A percentile compares a stretch with the other conserved stretches of the same genome.
These are phyloP conservation scores for Metschnikowia borealis DNA, from an alignment of 805 yeast genomes.

Conservation along the genomic window DNA sequence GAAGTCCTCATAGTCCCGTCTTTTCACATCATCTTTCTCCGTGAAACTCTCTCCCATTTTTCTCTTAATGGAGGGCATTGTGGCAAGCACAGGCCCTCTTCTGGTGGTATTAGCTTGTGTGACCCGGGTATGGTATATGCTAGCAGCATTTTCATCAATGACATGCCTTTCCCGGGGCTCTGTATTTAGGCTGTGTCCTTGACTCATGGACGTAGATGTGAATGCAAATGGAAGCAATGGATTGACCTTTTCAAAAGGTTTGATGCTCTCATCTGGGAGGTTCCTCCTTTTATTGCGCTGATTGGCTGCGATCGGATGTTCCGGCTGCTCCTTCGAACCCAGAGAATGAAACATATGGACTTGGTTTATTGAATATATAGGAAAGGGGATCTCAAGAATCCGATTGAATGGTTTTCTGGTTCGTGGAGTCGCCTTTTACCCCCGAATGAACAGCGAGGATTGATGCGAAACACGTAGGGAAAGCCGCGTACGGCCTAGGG, in stretches of 20 bases:
- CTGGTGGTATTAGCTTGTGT: constrained; percentile 10
- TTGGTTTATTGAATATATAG: neutral
- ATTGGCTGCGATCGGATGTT: neutral
- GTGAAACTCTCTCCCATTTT: constrained; percentile 42
- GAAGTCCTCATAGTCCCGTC: constrained; percentile 23
- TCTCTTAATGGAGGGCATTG: constrained; percentile 35
- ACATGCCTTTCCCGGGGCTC: constrained; percentile 38
- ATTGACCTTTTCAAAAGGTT: constrained; percentile 22
- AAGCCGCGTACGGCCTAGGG: neutral
- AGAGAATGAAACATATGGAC: neutral
- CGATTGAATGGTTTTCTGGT: neutral
- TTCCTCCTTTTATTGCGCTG: neutral
- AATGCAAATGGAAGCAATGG: constrained; percentile 51
- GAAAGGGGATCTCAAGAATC: neutral
- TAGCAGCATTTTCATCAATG: constrained; percentile 43
- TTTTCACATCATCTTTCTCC: constrained; percentile 38
- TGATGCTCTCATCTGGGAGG: neutral
- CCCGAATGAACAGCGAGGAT: neutral
- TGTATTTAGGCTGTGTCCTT: constrained; percentile 29
- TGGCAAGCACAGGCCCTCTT: constrained; percentile 20
- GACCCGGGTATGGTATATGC: constrained; percentile 40
- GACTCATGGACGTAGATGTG: constrained; percentile 30
- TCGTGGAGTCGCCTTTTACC: neutral
- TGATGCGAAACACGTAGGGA: neutral
- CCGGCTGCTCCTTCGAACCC: neutral